A percentile compares a stretch with the other conserved stretches of the same genome.
Evolutionary conservation across 805 yeast genomes (phyloP).

Genomic region (Starmerella gropengiesseri): DNA sequence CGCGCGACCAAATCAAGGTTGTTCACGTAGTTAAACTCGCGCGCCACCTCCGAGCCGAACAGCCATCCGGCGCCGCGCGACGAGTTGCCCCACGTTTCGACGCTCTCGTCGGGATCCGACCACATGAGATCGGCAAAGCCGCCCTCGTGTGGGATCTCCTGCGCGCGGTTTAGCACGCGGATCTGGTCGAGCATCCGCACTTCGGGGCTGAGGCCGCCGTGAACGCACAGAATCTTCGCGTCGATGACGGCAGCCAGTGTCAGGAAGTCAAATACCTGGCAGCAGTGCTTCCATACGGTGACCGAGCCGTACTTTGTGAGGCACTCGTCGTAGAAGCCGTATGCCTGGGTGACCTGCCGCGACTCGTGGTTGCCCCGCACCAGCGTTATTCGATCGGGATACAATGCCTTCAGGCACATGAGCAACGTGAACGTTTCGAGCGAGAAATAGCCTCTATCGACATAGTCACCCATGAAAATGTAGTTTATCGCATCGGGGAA

Average conservation of each 20-base stretch:
- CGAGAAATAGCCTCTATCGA: constrained; percentile 94
- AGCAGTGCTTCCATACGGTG: constrained; percentile 92
- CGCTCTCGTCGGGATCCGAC: constrained; percentile 91
- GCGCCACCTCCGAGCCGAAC: constrained; percentile 84
- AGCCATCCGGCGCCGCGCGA: constrained; percentile 99
- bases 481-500: constrained; percentile 69
- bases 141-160: constrained; percentile 98
- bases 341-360: constrained; percentile 95
- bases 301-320: constrained; percentile 85
- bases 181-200: constrained; percentile 95
- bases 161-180: constrained; percentile 86
- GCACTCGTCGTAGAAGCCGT: constrained; percentile 96
- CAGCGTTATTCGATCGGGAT: constrained; percentile 72
- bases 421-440: constrained; percentile 86
- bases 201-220: constrained; percentile 95
- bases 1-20: constrained; percentile 80
- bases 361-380: constrained; percentile 98
- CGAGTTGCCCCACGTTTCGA: constrained; percentile 95
- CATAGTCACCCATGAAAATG: constrained; percentile 89
- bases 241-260: constrained; percentile 94
- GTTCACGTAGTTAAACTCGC: constrained; percentile 93
- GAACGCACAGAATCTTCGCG: constrained; percentile 88
- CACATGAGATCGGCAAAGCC: constrained; percentile 95
- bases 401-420: constrained; percentile 86
- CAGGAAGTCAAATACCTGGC: constrained; percentile 89